These are phyloP conservation scores for Coemansia sp. DNA, from an alignment of 192 early-diverging fungal genomes.

Conservation along the genomic window DNA sequence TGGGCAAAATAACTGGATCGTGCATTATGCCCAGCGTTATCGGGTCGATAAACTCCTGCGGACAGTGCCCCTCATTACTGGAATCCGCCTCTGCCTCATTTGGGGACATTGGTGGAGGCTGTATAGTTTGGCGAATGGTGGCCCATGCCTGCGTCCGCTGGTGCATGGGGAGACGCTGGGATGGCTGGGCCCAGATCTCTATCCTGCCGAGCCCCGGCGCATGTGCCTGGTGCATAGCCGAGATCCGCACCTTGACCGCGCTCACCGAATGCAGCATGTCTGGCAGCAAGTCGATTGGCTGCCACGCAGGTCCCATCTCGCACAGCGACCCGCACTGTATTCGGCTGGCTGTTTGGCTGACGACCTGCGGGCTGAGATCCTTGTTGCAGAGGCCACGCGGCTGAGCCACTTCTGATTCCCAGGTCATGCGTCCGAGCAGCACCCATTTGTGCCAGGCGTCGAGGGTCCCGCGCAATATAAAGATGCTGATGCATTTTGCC, in stretches of 20 bases:
- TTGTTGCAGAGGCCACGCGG: slow-evolving; percentile 6
- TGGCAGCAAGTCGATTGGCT: neutral
- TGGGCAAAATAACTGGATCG: slow-evolving; percentile 29
- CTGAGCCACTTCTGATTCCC: neutral
- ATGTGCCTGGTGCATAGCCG: slow-evolving; percentile 18
- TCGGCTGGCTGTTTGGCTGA: neutral
- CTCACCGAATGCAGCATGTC: slow-evolving; percentile 9
- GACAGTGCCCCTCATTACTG: neutral
- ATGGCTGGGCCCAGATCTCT: slow-evolving; percentile 32
- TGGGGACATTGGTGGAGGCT: neutral
- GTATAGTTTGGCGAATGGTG: neutral
- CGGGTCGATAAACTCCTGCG: slow-evolving; percentile 27
- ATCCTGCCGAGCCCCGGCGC: slow-evolving; percentile 15
- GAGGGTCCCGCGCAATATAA: neutral
- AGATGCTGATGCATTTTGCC: neutral
- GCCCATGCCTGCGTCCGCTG: slow-evolving; percentile 11
- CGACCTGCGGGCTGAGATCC: slow-evolving; percentile 5
- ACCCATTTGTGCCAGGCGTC: neutral
- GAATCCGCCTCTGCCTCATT: neutral
- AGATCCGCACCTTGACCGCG: slow-evolving; percentile 9
- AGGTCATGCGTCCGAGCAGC: slow-evolving; percentile 7
- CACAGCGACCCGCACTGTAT: neutral
- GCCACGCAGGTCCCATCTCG: neutral
- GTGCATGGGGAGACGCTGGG: slow-evolving; percentile 14
- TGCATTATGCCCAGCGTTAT: slow-evolving; percentile 29